Base-by-base conservation (phyloP, 164 flowering plant species). In the Sedum album region DNA sequence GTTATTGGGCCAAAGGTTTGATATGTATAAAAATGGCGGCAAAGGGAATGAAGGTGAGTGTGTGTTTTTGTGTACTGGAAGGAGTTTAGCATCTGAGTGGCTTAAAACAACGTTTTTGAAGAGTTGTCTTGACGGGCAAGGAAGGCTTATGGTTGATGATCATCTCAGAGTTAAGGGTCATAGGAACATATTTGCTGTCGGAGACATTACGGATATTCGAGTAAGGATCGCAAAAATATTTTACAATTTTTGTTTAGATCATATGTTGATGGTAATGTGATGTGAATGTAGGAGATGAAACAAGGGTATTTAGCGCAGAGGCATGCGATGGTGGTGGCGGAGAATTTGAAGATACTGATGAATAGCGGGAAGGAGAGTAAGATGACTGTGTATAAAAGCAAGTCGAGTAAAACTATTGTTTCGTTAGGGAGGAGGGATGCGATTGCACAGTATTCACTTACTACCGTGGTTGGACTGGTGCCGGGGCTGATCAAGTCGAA, bases 351-450 rank as follows among this genome's bases (percentile, higher is more conserved):
- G 74, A 3, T 80, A 62, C 65, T 91, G 79, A 70, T 84, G 73
- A 73, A 8, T 0, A 88, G 91, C 72, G 85, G 82, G 53, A 78
- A 69, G 42, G 87, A 88, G 64, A 73, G 74, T 46, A 86, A 82
- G 65, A 71, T 88, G 89, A 75, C 68, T 1, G 70, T 55, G 6
- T 86, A 90, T 67, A 74, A 81, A 76, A 81, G 90, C n/a, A 75
- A 73, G 20, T 53, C 78, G 1, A 51, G 57, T 5, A 78, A 79
- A 42, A 87, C 90, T 1, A 72, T 90, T 28, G 87, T 93, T 26
- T 84, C 94, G 0, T 78, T 93, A 21, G 98, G 98, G 62, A 86
- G 96, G 80, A 83, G 67, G 67, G 88, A 88, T 0, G 97, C 84
- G 6, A 85, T 93, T 38, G 96, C 90, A 17, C 91, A 93, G 63